phyloP scores from a whole-genome alignment of 768 basidiomycete species.

The Ramaria rubella region DNA sequence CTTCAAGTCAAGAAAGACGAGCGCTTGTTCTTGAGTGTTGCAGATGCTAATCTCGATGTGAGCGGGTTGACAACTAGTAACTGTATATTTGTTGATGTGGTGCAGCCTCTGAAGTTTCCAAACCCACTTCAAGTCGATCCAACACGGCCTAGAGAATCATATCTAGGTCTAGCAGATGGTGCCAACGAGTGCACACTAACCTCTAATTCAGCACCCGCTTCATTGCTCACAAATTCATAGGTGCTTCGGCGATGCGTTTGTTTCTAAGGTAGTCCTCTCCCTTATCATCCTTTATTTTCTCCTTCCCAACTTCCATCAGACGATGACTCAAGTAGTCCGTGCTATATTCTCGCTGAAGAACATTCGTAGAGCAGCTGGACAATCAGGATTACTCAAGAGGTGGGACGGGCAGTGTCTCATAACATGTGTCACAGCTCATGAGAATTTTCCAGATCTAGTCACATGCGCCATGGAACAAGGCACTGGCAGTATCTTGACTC shows the following conservation, averaged over 20 bases:
- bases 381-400: constrained; percentile 35
- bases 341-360: constrained; percentile 40
- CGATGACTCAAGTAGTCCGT: constrained; percentile 32
- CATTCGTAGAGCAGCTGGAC: constrained; percentile 32
- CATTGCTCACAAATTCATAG: background rate
- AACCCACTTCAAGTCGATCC: constrained; percentile 36
- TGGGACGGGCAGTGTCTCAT: constrained; percentile 17
- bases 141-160: constrained; percentile 26
- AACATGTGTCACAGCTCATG: constrained; percentile 24
- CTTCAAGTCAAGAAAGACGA: constrained; percentile 26
- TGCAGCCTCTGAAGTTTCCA: constrained; percentile 36
- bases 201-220: background rate
- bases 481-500: constrained; percentile 50
- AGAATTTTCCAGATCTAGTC: constrained; percentile 19
- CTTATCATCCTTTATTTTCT: background rate
- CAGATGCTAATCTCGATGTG: constrained; percentile 37
- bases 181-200: constrained; percentile 30
- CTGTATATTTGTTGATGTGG: background rate
- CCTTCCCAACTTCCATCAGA: background rate
- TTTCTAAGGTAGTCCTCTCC: background rate
- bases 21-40: constrained; percentile 31
- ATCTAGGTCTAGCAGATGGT: constrained; percentile 28
- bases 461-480: constrained; percentile 32
- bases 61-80: constrained; percentile 13
- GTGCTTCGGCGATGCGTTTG: background rate